phyloP scores from a whole-genome alignment of 140 eudicot genomes.

The Cichorium intybus region DNA sequence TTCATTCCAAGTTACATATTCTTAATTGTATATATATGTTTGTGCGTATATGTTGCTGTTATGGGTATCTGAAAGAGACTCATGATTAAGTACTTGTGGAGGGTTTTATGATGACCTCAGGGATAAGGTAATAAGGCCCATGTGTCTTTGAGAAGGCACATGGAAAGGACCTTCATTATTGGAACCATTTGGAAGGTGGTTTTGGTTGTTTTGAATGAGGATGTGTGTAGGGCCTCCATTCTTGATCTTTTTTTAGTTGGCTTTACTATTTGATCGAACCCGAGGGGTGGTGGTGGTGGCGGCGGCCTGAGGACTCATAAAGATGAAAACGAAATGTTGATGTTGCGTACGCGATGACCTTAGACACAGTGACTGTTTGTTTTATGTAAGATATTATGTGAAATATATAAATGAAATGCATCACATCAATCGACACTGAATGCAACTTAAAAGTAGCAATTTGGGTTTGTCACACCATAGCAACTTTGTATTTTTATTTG shows the following conservation, averaged over 20 bases:
- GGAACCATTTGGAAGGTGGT: conserved; percentile 34
- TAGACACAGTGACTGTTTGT: background rate
- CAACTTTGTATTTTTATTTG: too few species aligned
- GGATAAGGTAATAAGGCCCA: conserved; percentile 42
- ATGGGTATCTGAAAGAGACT: conserved; percentile 22
- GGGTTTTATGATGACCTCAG: conserved; percentile 19
- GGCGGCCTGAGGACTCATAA: background rate
- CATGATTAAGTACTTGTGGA: conserved; percentile 15
- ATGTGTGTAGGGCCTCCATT: conserved; percentile 25
- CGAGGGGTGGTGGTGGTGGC: background rate
- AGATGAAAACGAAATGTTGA: background rate
- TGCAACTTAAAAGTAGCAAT: background rate
- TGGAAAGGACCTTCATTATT: conserved; percentile 39
- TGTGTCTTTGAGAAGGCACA: conserved; percentile 33
- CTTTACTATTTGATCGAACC: background rate
- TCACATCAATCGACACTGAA: too few species aligned
- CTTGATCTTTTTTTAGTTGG: conserved; percentile 1
- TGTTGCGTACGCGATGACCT: background rate
- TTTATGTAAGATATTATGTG: background rate
- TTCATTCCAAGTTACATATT: background rate
- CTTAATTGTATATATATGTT: background rate
- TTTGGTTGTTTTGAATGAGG: conserved; percentile 28
- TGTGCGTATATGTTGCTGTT: conserved; percentile 3
- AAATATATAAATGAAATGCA: background rate
- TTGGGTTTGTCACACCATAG: background rate